Conservation (phyloP, 345 rosid genomes). For the Pugionium dolabratum region DNA sequence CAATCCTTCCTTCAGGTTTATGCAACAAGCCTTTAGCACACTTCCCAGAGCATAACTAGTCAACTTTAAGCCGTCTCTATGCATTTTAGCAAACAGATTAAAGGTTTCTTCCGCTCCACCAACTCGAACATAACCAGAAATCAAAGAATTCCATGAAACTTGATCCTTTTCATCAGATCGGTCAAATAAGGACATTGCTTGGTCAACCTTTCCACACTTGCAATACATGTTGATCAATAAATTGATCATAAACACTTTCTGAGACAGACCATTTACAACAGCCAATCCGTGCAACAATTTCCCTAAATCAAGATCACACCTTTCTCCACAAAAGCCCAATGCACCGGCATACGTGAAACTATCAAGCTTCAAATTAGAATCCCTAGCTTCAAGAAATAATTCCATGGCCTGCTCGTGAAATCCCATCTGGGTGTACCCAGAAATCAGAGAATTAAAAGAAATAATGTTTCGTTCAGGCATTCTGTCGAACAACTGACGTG, state of each 20-base stretch:
- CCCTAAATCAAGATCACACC: constrained; percentile 46
- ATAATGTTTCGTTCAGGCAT: constrained; percentile 49
- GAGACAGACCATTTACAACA: constrained; percentile 43
- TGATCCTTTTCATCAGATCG: constrained; percentile 42
- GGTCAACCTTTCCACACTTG: constrained; percentile 48
- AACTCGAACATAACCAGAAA: constrained; percentile 47
- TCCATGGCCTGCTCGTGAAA: constrained; percentile 35
- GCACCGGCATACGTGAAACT: constrained; percentile 54
- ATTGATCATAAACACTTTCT: constrained; percentile 38
- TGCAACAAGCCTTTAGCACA: constrained; percentile 50
- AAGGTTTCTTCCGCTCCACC: constrained; percentile 46
- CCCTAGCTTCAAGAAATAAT: constrained; percentile 44
- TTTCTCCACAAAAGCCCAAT: constrained; percentile 45
- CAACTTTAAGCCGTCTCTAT: constrained; percentile 40
- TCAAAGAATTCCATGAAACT: constrained; percentile 58
- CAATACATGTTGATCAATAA: constrained; percentile 51
- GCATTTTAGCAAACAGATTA: constrained; percentile 47
- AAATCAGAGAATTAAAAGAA: constrained; percentile 52
- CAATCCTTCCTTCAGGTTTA: constrained; percentile 32
- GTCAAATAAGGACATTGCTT: constrained; percentile 50
- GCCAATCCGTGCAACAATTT: constrained; percentile 48
- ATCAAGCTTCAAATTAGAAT: constrained; percentile 46
- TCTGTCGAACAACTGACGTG: constrained; percentile 49
- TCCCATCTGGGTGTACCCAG: constrained; percentile 49
- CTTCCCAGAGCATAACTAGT: constrained; percentile 50